A percentile compares a stretch with the other conserved stretches of the same genome.
Conservation (phyloP, 768 basidiomycete genomes). For the Pleurotus tuber-regium region DNA sequence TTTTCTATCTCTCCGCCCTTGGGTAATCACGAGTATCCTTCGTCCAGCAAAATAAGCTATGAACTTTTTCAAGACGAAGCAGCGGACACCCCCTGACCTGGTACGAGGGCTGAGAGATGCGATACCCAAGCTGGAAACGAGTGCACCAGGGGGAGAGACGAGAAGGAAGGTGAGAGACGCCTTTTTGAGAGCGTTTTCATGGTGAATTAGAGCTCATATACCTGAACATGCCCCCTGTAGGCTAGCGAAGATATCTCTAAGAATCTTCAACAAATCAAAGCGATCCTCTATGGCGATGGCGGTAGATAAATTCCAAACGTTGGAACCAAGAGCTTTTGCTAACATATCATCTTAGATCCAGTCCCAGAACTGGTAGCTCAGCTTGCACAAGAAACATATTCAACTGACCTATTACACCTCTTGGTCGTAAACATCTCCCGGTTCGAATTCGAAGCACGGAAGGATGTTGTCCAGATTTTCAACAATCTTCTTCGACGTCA, state of each 20-base stretch:
- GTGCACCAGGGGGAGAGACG: constrained; percentile 71
- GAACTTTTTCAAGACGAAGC: constrained; percentile 97
- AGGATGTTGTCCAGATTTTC: constrained; percentile 83
- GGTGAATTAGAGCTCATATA: background rate
- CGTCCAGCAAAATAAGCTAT: constrained; percentile 43
- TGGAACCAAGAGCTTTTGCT: constrained; percentile 2
- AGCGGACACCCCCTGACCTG: constrained; percentile 83
- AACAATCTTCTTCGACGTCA: constrained; percentile 88
- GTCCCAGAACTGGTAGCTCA: constrained; percentile 90
- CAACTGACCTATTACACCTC: constrained; percentile 78
- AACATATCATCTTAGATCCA: constrained; percentile 50
- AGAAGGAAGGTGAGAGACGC: constrained; percentile 66
- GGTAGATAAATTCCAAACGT: constrained; percentile 43
- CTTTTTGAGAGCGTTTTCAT: no score
- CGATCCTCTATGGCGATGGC: constrained; percentile 82
- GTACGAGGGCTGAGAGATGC: constrained; percentile 80
- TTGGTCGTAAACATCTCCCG: constrained; percentile 80
- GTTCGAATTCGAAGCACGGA: constrained; percentile 93
- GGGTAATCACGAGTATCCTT: no score
- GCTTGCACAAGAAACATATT: constrained; percentile 94
- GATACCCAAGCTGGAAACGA: constrained; percentile 71
- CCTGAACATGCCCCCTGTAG: constrained; percentile 34
- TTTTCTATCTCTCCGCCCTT: background rate
- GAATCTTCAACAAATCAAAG: constrained; percentile 88
- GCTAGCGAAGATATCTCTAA: constrained; percentile 88